Evolutionary conservation across 139 green algal species (phyloP).

Genomic region (Volvox reticuliferus): DNA sequence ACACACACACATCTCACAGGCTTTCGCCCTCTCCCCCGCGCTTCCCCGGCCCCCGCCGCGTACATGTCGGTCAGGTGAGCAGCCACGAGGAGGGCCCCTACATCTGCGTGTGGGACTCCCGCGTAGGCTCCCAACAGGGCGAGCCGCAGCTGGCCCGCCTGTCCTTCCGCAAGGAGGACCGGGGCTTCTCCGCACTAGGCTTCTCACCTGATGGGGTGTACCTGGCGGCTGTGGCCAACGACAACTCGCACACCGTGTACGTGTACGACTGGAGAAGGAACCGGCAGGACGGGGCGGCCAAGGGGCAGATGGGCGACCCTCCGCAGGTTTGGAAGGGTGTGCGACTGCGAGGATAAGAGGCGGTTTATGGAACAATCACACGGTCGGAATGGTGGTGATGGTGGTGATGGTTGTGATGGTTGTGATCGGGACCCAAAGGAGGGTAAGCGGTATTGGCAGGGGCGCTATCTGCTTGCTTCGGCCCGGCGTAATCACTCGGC

Average conservation of each 20-base stretch:
- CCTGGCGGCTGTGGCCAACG: constrained; percentile 71
- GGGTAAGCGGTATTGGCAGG: no score
- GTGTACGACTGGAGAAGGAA: constrained; percentile 80
- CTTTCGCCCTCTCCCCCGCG: neutral
- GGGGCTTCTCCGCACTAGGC: constrained; percentile 66
- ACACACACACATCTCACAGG: no score
- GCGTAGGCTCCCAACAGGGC: constrained; percentile 33
- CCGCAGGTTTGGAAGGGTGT: constrained; percentile 62
- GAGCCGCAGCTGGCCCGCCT: constrained; percentile 54
- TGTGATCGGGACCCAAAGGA: no score
- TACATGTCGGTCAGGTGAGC: constrained; percentile 51
- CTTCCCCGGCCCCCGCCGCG: neutral
- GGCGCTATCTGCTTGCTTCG: neutral
- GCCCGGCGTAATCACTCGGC: neutral
- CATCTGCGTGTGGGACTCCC: constrained; percentile 79
- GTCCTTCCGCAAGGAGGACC: constrained; percentile 57
- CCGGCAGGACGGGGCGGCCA: constrained; percentile 54
- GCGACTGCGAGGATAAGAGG: neutral
- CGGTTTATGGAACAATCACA: neutral
- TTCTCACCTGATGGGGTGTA: constrained; percentile 70
- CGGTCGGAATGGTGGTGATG: neutral
- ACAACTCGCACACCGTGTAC: constrained; percentile 81
- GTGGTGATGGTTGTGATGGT: neutral
- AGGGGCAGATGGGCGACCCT: constrained; percentile 74
- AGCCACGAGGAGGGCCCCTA: constrained; percentile 65